Base-by-base conservation (phyloP, 164 flowering plant species). In the Platanus orientalis region DNA sequence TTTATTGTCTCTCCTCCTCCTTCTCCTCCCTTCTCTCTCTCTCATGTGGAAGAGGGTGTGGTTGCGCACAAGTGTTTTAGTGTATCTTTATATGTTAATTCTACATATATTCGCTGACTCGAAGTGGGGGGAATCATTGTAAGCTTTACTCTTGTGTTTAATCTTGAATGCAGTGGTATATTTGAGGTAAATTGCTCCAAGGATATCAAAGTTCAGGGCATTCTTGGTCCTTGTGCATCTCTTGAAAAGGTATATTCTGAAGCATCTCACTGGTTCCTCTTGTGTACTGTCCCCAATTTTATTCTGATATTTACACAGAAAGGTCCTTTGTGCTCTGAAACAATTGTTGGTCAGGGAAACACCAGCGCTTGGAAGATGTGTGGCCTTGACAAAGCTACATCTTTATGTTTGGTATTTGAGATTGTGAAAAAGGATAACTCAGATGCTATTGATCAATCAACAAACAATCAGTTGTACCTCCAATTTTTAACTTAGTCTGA, bases 331-430 rank as follows among this genome's bases (percentile, higher is more conserved):
- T 84, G 84, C 83, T 91, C 99, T 62, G 99, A 94, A 39, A 82
- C 84, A 50, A 74, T 78, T 42, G 62, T 88, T 61, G 97, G 97
- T 60, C 97, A 91, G 72, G 99, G 99, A 32, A 73, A 69, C 57
- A 91, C 97, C 47, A 81, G 75, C 72, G 96, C 97, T 7, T 94
- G 99, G 99, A 91, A 94, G 81, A 77, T 94, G 93, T 94, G 99
- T 77, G 99, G 97, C 40, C 90, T 94, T 63, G 97, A 91, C 67
- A 85, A 83, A 77, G 80, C 86, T 60, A 89, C 97, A 30, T 77
- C 97, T 40, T 80, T 94, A 42, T 91, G 99, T 68, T 64, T 94
- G 63, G 62, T 91, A 53, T 89, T 94, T 76, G 97, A 94, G 56
- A 80, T 88, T 71, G 83, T 62, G 27, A 91, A 83, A 81, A 91